These are phyloP conservation scores for Diphasiastrum complanatum DNA, from an alignment of 83 land plant genomes.

Conservation along the genomic window DNA sequence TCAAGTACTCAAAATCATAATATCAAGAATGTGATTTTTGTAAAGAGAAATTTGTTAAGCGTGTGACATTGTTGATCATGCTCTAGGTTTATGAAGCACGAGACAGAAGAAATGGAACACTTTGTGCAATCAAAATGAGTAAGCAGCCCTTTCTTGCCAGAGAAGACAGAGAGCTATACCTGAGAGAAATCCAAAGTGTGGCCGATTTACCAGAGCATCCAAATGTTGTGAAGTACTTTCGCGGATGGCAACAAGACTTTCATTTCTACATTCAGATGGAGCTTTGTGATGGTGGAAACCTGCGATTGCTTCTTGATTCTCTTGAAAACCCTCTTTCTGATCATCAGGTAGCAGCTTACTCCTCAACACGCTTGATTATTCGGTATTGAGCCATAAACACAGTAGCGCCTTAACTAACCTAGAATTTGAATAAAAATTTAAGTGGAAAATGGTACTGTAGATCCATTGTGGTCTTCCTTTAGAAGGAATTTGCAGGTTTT, in stretches of 20 bases:
- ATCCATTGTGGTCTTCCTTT: too few relatives aligned
- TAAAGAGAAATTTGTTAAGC: background rate
- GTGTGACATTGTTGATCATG: background rate
- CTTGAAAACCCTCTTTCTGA: slow-evolving; percentile 26
- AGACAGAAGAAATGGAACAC: slow-evolving; percentile 26
- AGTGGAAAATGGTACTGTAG: background rate
- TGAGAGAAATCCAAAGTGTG: slow-evolving; percentile 35
- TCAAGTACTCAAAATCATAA: background rate
- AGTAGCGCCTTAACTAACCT: background rate
- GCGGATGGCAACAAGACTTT: slow-evolving; percentile 36
- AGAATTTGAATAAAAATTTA: background rate
- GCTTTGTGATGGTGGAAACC: slow-evolving; percentile 36
- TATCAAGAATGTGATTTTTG: background rate
- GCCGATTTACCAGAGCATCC: slow-evolving; percentile 33
- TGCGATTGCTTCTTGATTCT: slow-evolving; percentile 28
- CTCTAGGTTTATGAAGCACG: slow-evolving; percentile 34
- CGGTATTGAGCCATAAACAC: background rate
- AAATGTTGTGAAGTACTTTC: slow-evolving; percentile 30
- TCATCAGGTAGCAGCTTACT: slow-evolving; percentile 14
- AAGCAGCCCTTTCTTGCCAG: slow-evolving; percentile 25
- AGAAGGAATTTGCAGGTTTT: too few relatives aligned
- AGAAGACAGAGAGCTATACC: slow-evolving; percentile 27
- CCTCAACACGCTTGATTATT: background rate
- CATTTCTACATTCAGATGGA: slow-evolving; percentile 38
- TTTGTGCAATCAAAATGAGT: slow-evolving; percentile 35